Base-by-base conservation (phyloP, 495 filamentous ascomycete species). In the Xylaria acuta region DNA sequence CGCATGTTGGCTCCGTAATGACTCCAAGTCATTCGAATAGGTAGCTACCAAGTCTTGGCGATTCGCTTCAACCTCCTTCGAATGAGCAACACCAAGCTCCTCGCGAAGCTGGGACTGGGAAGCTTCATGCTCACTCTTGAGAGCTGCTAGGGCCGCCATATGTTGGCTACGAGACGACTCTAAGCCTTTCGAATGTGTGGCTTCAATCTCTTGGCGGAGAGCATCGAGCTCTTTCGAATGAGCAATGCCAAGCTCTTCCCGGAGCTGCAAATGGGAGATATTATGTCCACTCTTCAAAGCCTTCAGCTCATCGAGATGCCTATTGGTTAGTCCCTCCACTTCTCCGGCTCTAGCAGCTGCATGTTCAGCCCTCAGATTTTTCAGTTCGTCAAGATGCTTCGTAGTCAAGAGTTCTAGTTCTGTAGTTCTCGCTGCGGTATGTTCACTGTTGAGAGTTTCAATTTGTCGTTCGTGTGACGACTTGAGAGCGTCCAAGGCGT, bases 381-480 rank as follows among this genome's bases (percentile, higher is more conserved):
- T 66, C 54, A 79, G 56, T 49, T 79, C 77, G 9, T 71, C 64
- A 16, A 76, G 49, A 66, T 79, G 77, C 22, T 49, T 71, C 12
- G 74, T 65, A 47, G 74, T 41, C 11, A 77, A 22, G 2, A 53
- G 64, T 20, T 77, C 75, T 5, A 79, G 18, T 49, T 79, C 77
- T 22, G 71, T 76, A 4, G 66, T 70, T 64, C 71, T 74, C 20
- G 69, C 38, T 38, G 73, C 59, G 27, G 74, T 67, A 67, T 75
- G 65, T 22, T 79, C 77, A 56, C 64, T 79, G 68, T 63, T 78
- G 38, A 79, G 53, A 2, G 70, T 64, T 22, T 76, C 75, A 18
- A 79, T 47, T 34, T 74, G 72, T 22, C 76, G 74, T 58, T 78
- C 77, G 64, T 78, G 74, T 2, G 77, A 64, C 38, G 77, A 76